Conservation (phyloP, 140 eudicot species). For the Anethum foeniculum region DNA sequence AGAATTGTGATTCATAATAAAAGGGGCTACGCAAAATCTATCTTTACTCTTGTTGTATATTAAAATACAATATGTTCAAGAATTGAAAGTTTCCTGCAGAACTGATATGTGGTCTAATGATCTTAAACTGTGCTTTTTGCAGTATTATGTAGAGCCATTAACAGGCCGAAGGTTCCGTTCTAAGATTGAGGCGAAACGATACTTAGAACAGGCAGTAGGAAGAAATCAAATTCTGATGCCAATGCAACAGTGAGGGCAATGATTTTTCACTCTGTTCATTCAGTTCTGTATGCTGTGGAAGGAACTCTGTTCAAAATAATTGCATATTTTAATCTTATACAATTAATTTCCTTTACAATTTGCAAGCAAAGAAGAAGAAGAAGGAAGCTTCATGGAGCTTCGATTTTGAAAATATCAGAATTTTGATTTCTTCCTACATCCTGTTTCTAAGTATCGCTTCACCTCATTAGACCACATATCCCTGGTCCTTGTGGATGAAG, state of each 20-base stretch:
- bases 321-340: background rate
- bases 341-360: background rate
- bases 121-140: conserved; percentile 4
- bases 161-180: conserved; percentile 20
- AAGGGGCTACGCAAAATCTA: no score
- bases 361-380: background rate
- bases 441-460: no score
- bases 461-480: background rate
- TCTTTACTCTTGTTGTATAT: no score
- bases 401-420: background rate
- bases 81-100: background rate
- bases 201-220: conserved; percentile 23
- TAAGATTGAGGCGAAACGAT: conserved; percentile 20
- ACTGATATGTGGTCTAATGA: background rate
- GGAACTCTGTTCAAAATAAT: background rate
- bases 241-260: background rate
- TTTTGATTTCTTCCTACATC: no score
- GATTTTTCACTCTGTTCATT: background rate
- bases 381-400: background rate
- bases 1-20: no score
- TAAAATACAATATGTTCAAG: no score
- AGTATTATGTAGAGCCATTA: conserved; percentile 19
- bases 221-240: background rate
- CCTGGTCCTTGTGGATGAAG: background rate
- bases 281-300: background rate